These are phyloP conservation scores for Phytomonas sp. DNA, from an alignment of 208 protist genomes.

Conservation along the genomic window DNA sequence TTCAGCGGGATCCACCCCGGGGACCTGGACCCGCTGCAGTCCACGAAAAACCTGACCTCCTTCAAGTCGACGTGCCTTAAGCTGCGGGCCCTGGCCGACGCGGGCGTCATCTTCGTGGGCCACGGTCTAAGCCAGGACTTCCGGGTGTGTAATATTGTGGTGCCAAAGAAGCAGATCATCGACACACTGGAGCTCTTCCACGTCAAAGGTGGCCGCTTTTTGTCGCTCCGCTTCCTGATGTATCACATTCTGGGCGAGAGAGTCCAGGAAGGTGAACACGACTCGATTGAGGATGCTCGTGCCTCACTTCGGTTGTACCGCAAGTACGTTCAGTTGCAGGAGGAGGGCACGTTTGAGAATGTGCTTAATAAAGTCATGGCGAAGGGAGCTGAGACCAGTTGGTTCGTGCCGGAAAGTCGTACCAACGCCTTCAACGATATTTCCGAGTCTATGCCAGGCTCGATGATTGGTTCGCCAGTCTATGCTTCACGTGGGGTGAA, in stretches of 20 bases:
- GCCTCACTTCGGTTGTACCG: slow-evolving; percentile 91
- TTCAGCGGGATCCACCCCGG: slow-evolving; percentile 93
- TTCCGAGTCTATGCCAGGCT: slow-evolving; percentile 27
- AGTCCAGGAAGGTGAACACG: slow-evolving; percentile 94
- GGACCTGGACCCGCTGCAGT: slow-evolving; percentile 90
- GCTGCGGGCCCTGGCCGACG: slow-evolving; percentile 89
- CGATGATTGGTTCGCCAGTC: slow-evolving; percentile 45
- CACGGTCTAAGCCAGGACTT: slow-evolving; percentile 96
- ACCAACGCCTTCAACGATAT: slow-evolving; percentile 33
- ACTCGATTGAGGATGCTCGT: slow-evolving; percentile 93
- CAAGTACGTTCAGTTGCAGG: slow-evolving; percentile 69
- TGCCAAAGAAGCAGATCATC: slow-evolving; percentile 93
- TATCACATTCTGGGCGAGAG: slow-evolving; percentile 90
- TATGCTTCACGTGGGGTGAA: slow-evolving; percentile 14
- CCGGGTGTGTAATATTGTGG: slow-evolving; percentile 93
- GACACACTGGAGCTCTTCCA: slow-evolving; percentile 96
- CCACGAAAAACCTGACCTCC: slow-evolving; percentile 87
- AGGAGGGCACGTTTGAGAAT: slow-evolving; percentile 66
- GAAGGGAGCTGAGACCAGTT: slow-evolving; percentile 84
- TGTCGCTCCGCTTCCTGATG: slow-evolving; percentile 92
- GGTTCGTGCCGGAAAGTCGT: slow-evolving; percentile 78
- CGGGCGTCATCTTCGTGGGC: slow-evolving; percentile 91
- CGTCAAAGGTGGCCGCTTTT: slow-evolving; percentile 76
- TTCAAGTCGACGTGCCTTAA: slow-evolving; percentile 94
- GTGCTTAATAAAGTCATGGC: slow-evolving; percentile 78